A percentile compares a stretch with the other conserved stretches of the same genome.
Evolutionary conservation across 176 grass and related monocot genomes (phyloP).

Genomic region (Oryza meyeriana): DNA sequence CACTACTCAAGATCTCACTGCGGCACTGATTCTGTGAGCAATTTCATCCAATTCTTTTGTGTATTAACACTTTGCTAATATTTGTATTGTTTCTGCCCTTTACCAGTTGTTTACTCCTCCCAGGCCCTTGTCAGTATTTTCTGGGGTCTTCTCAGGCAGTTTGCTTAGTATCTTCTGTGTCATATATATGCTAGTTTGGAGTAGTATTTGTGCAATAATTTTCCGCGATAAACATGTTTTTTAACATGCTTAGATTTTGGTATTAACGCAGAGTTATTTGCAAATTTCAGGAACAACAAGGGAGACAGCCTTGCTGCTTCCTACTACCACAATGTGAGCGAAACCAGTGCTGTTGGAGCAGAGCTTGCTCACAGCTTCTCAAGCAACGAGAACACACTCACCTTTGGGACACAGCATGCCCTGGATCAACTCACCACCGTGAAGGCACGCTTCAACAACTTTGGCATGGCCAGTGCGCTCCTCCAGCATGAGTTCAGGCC

Average conservation of each 20-base stretch:
- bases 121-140: background rate
- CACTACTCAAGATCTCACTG: conserved; percentile 44
- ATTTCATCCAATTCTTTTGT: conserved; percentile 5
- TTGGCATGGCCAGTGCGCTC: conserved; percentile 58
- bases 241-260: background rate
- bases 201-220: background rate
- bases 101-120: background rate
- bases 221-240: background rate
- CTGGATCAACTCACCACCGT: conserved; percentile 52
- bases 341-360: conserved; percentile 59
- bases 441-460: conserved; percentile 73
- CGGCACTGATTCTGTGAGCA: conserved; percentile 63
- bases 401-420: conserved; percentile 55
- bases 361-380: conserved; percentile 71
- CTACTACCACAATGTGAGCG: conserved; percentile 68
- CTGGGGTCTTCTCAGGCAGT: background rate
- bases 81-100: background rate
- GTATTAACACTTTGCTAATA: background rate
- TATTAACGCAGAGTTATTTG: background rate
- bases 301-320: conserved; percentile 56
- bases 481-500: conserved; percentile 67
- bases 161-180: background rate
- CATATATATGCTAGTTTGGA: background rate
- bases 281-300: conserved; percentile 66
- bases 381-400: conserved; percentile 56